phyloP scores from a whole-genome alignment of 1,284 basidiomycete species.

The Austroboletus niveus region DNA sequence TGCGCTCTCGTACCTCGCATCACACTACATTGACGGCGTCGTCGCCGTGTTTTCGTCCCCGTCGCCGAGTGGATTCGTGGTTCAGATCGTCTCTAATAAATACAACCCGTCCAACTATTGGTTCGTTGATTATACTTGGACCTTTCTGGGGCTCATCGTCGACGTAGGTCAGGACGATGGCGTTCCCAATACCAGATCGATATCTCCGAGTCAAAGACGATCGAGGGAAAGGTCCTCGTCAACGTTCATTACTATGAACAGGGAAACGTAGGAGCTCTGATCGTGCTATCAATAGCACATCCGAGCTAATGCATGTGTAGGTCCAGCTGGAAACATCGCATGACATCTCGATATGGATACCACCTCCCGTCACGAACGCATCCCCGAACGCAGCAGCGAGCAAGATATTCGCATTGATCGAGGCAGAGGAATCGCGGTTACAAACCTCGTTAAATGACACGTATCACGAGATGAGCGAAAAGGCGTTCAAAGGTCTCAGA shows the following conservation, averaged over 20 bases:
- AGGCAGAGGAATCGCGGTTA: constrained; percentile 74
- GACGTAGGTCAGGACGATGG: constrained; percentile 86
- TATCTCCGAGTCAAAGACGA: constrained; percentile 45
- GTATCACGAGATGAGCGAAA: constrained; percentile 86
- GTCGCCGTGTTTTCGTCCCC: constrained; percentile 61
- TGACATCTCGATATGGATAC: constrained; percentile 61
- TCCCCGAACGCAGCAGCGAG: constrained; percentile 55
- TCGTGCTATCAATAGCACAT: background rate
- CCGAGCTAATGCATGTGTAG: constrained; percentile 39
- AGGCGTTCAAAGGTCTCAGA: constrained; percentile 86
- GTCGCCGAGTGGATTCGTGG: constrained; percentile 52
- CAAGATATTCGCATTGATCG: constrained; percentile 80
- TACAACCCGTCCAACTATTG: constrained; percentile 92
- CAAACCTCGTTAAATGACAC: constrained; percentile 76
- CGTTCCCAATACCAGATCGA: constrained; percentile 75
- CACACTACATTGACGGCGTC: constrained; percentile 79
- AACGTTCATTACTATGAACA: constrained; percentile 97
- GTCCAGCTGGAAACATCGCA: constrained; percentile 86
- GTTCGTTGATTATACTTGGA: constrained; percentile 36
- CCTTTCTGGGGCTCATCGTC: background rate
- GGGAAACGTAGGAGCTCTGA: constrained; percentile 67
- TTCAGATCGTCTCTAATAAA: constrained; percentile 89
- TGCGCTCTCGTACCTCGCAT: constrained; percentile 65
- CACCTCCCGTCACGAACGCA: constrained; percentile 51
- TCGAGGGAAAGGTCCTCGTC: constrained; percentile 68